Base-by-base conservation (phyloP, 2,329 filamentous ascomycete species). In the Trichophyton simii region DNA sequence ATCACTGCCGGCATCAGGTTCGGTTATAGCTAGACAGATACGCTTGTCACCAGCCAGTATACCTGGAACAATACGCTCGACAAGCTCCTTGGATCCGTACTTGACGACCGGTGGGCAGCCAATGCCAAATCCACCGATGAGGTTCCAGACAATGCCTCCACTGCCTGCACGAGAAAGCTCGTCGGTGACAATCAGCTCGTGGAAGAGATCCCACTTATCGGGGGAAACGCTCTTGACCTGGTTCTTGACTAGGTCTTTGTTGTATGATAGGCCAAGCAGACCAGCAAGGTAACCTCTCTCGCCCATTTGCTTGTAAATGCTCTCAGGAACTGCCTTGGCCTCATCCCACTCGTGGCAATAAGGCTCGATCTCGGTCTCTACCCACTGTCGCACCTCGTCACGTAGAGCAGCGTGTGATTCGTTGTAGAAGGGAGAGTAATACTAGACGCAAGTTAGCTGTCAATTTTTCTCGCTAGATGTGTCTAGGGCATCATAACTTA, bases 181-280 rank as follows among this genome's bases (percentile, higher is more conserved):
- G 68, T 99, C 94, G 0, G 92, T 97, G 63, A 99, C 73, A 52
- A 97, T 82, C 83, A 97, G 83, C 81, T 99, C 94, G 77, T 99
- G 94, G 85, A 97, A 99, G 52, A 95, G 83, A 78, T 99, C 94
- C 92, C 92, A 99, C 73, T 94, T 87, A 77, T 96, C 90, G 0
- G 88, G 79, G 0, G 87, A 76, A 11, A 99, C 94, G 57, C 85
- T 87, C 77, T 88, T 84, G 68, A 96, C 83, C 4, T 81, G 78
- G 71, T 87, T 83, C 48, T 85, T 79, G 22, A 85, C 85, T 71
- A 92, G 86, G 67, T 95, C 78, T 63, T 81, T 83, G 13, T 89
- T 91, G 77, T 89, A 97, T 59, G 75, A 71, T 64, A 89, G 82
- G 66, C 92, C 94, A 65, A 99, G 80, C 62, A 97, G 80, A 67